Conservation (phyloP, 495 filamentous ascomycete genomes). For the Sordaria brevicollis region DNA sequence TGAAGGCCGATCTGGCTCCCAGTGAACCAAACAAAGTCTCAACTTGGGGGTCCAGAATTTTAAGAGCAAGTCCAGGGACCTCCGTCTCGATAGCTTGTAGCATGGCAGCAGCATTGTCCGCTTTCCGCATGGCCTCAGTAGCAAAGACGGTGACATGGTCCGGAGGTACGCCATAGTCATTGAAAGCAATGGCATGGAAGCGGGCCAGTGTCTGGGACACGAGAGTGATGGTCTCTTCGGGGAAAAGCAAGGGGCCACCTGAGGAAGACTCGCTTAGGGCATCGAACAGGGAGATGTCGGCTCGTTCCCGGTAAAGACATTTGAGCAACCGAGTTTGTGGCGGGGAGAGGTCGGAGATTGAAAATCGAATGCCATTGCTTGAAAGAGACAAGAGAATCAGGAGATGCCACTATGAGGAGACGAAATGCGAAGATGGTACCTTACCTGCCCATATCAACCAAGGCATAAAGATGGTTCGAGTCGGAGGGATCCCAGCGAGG, state of each 20-base stretch:
- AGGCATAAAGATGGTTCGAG: slow-evolving; percentile 38
- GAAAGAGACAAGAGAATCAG: neutral
- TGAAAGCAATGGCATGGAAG: slow-evolving; percentile 62
- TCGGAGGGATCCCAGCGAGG: slow-evolving; percentile 32
- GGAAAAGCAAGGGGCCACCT: slow-evolving; percentile 43
- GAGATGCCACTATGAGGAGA: neutral
- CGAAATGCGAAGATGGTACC: slow-evolving; percentile 1
- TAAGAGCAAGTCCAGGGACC: slow-evolving; percentile 52
- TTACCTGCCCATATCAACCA: slow-evolving; percentile 73
- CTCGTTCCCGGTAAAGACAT: slow-evolving; percentile 67
- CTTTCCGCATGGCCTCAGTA: slow-evolving; percentile 81
- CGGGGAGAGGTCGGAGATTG: slow-evolving; percentile 68
- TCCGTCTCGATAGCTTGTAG: slow-evolving; percentile 46
- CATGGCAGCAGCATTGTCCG: slow-evolving; percentile 62
- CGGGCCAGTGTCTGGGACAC: slow-evolving; percentile 56
- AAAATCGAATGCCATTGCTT: slow-evolving; percentile 94
- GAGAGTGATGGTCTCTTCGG: slow-evolving; percentile 46
- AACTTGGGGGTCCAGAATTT: slow-evolving; percentile 65
- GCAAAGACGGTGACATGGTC: slow-evolving; percentile 63
- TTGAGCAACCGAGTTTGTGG: slow-evolving; percentile 60
- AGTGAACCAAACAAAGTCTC: slow-evolving; percentile 75
- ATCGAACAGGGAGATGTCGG: slow-evolving; percentile 82
- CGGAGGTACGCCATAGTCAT: slow-evolving; percentile 50
- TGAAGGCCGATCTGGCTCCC: slow-evolving; percentile 71
- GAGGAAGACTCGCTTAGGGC: slow-evolving; percentile 45